These are phyloP conservation scores for Ceratocystis ficicola DNA, from an alignment of 2,329 filamentous ascomycete genomes.

Conservation along the genomic window DNA sequence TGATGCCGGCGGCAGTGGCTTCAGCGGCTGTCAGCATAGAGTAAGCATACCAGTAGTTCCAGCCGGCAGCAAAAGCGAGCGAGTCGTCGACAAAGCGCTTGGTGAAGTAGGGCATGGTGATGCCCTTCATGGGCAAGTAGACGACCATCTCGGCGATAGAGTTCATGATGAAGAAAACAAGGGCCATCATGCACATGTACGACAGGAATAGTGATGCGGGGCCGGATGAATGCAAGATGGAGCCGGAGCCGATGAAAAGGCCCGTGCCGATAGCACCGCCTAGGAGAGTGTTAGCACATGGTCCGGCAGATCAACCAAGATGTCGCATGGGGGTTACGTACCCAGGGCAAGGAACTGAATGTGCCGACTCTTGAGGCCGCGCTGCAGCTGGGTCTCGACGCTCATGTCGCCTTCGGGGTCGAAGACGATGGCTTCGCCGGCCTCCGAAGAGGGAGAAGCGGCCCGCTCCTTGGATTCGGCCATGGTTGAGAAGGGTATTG, in stretches of 20 bases:
- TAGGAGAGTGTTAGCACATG: not conserved
- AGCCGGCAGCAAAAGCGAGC: slow-evolving; percentile 45
- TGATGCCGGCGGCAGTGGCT: slow-evolving; percentile 44
- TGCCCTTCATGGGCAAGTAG: slow-evolving; percentile 44
- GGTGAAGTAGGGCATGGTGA: slow-evolving; percentile 46
- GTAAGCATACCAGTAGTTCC: slow-evolving; percentile 53
- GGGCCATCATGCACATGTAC: slow-evolving; percentile 45
- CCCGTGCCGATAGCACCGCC: slow-evolving; percentile 50
- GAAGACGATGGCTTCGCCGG: slow-evolving; percentile 2
- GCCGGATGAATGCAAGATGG: slow-evolving; percentile 43
- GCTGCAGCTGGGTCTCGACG: slow-evolving; percentile 36
- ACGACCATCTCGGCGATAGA: slow-evolving; percentile 43
- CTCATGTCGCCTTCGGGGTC: slow-evolving; percentile 23
- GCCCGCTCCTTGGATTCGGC: slow-evolving; percentile 1
- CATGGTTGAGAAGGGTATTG: not conserved
- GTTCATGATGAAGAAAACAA: slow-evolving; percentile 46
- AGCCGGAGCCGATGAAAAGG: slow-evolving; percentile 50
- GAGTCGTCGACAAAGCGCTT: slow-evolving; percentile 44
- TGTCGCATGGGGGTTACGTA: slow-evolving; percentile 21
- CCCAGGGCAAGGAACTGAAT: slow-evolving; percentile 49
- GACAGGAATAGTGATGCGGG: slow-evolving; percentile 59
- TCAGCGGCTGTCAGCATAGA: slow-evolving; percentile 47
- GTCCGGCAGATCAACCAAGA: not conserved
- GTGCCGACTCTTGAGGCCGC: slow-evolving; percentile 47
- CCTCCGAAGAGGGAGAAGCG: not conserved